These are phyloP conservation scores for Bromus sterilis DNA, from an alignment of 176 grass and related monocot species.

Conservation along the genomic window DNA sequence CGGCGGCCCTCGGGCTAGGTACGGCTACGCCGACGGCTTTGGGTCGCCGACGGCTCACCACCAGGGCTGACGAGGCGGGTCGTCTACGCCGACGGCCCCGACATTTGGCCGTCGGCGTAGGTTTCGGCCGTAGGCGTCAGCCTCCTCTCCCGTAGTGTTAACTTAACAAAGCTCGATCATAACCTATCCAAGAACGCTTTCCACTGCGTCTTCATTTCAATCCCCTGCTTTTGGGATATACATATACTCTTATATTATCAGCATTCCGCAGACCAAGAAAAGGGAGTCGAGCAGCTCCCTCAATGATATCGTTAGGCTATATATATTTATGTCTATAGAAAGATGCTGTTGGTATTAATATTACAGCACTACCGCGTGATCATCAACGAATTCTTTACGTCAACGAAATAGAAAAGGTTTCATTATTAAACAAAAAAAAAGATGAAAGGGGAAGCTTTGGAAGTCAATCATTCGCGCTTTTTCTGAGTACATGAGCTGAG, in stretches of 20 bases:
- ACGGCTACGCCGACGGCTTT: too few species aligned
- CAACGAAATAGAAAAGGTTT: neutral
- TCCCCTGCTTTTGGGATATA: conserved; percentile 22
- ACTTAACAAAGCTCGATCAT: conserved; percentile 24
- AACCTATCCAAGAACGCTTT: conserved; percentile 21
- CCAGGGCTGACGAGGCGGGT: too few species aligned
- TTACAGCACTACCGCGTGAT: conserved; percentile 21
- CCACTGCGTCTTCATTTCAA: conserved; percentile 2
- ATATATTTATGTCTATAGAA: conserved; percentile 9
- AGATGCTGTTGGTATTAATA: conserved; percentile 22
- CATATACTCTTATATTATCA: conserved; percentile 16
- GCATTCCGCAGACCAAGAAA: neutral
- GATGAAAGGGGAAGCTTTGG: conserved; percentile 15
- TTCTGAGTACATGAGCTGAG: conserved; percentile 3
- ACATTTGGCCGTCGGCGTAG: too few species aligned
- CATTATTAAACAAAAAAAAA: neutral
- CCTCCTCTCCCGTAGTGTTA: too few species aligned
- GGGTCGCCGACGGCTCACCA: too few species aligned
- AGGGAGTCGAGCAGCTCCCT: conserved; percentile 18
- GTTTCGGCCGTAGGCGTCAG: too few species aligned
- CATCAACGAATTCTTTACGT: conserved; percentile 13
- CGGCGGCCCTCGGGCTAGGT: too few species aligned
- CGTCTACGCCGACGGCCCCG: too few species aligned
- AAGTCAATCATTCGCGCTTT: conserved; percentile 44
- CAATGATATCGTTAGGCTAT: conserved; percentile 21